Percentiles rank a stretch among this genome's conserved stretches.
Evolutionary conservation across 192 early-diverging fungal genomes (phyloP).

Genomic region (Bifiguratus adelaidae): DNA sequence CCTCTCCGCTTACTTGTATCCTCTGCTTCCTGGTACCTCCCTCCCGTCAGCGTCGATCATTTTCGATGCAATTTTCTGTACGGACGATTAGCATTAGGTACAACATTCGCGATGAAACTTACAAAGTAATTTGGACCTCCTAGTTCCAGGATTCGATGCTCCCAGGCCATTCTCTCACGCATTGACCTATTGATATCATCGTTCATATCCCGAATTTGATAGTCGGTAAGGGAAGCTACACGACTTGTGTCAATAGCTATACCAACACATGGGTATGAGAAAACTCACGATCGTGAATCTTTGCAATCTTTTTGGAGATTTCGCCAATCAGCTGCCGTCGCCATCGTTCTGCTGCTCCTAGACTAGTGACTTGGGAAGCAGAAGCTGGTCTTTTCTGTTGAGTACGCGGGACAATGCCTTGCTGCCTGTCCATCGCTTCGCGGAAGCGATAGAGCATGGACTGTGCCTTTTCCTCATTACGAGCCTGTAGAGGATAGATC

Average conservation of each 20-base stretch:
- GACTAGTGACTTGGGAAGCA: slow-evolving; percentile 52
- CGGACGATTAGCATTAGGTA: not conserved
- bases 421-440: slow-evolving; percentile 80
- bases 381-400: slow-evolving; percentile 66
- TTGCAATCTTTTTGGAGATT: slow-evolving; percentile 76
- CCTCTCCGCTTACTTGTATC: slow-evolving; percentile 62
- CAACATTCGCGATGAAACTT: slow-evolving; percentile 7
- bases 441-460: slow-evolving; percentile 97
- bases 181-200: slow-evolving; percentile 94
- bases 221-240: slow-evolving; percentile 72
- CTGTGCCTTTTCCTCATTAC: slow-evolving; percentile 98
- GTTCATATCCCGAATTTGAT: slow-evolving; percentile 89
- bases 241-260: not conserved
- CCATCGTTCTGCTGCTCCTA: slow-evolving; percentile 87
- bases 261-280: not conserved
- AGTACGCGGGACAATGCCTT: slow-evolving; percentile 47
- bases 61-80: slow-evolving; percentile 58
- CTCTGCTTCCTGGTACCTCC: slow-evolving; percentile 79
- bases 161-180: slow-evolving; percentile 89
- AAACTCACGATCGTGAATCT: slow-evolving; percentile 79
- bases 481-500: slow-evolving; percentile 66
- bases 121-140: slow-evolving; percentile 89
- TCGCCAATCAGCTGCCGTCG: slow-evolving; percentile 82
- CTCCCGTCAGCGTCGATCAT: slow-evolving; percentile 79
- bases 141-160: slow-evolving; percentile 78